Evolutionary conservation across 2,329 filamentous ascomycete species (phyloP).

Genomic region (Aspergillus sp.): DNA sequence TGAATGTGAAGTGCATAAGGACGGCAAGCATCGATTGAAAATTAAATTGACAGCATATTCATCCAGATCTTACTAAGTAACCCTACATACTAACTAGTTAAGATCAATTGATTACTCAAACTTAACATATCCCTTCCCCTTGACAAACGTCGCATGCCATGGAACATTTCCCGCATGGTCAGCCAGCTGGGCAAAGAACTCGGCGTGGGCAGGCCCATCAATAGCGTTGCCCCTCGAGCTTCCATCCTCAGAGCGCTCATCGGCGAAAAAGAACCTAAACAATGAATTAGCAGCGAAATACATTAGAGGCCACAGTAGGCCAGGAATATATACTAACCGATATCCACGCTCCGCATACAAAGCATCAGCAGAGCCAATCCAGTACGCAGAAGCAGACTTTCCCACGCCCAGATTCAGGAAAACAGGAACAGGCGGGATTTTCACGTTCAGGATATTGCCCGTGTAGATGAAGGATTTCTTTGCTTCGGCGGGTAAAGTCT

Average conservation of each 20-base stretch:
- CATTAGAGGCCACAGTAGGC: background rate
- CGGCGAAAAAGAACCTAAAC: background rate
- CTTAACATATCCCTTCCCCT: background rate
- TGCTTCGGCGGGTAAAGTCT: background rate
- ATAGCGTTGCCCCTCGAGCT: background rate
- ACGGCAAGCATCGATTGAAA: too few relatives aligned
- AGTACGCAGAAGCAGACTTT: background rate
- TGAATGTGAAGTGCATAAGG: too few relatives aligned
- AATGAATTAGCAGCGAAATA: background rate
- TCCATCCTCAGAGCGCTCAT: background rate
- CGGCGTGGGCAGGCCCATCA: conserved; percentile 1
- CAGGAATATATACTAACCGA: background rate
- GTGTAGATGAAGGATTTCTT: conserved; percentile 6
- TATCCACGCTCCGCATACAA: background rate
- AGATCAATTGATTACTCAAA: background rate
- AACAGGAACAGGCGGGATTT: background rate
- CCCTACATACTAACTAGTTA: too few relatives aligned
- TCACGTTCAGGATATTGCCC: background rate
- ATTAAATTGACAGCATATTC: too few relatives aligned
- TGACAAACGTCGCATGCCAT: conserved; percentile 6
- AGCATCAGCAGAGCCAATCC: background rate
- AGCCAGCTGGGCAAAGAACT: background rate
- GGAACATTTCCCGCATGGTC: background rate
- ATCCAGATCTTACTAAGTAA: too few relatives aligned
- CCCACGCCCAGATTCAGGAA: background rate